A percentile compares a stretch with the other conserved stretches of the same genome.
These are phyloP conservation scores for Chondrus crispus DNA, from an alignment of 23 red algal genomes.

Conservation along the genomic window DNA sequence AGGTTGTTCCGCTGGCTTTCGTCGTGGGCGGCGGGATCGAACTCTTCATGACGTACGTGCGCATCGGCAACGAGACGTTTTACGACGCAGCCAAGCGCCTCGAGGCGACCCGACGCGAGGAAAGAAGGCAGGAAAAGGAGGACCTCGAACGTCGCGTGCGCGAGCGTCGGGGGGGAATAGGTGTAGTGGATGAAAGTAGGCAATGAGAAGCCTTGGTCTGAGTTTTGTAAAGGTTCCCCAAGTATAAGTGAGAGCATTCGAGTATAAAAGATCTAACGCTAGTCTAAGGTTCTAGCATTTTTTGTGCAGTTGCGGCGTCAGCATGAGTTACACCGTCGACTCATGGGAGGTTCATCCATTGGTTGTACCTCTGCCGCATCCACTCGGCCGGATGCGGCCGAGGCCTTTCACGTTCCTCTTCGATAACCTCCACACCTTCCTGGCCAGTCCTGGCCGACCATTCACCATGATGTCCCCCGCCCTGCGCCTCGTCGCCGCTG, in stretches of 20 bases:
- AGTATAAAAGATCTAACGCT: too few species aligned
- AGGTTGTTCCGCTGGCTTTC: slow-evolving; percentile 37
- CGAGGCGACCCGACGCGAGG: slow-evolving; percentile 17
- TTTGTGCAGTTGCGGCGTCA: too few species aligned
- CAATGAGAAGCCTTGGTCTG: too few species aligned
- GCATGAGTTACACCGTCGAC: neutral
- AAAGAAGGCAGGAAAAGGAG: neutral
- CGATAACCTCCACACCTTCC: neutral
- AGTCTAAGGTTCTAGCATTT: too few species aligned
- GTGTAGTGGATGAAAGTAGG: too few species aligned
- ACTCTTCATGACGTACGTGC: slow-evolving; percentile 65
- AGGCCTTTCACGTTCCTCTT: neutral
- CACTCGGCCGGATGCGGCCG: neutral
- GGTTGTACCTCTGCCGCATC: neutral
- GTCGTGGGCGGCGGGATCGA: slow-evolving; percentile 52
- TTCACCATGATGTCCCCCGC: neutral
- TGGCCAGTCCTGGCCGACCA: neutral
- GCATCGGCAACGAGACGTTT: slow-evolving; percentile 51
- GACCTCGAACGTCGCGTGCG: neutral
- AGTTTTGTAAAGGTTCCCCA: too few species aligned
- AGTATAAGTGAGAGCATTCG: too few species aligned
- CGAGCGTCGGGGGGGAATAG: too few species aligned
- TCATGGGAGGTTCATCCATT: neutral
- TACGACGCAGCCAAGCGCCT: slow-evolving; percentile 58
- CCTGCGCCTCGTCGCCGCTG: neutral